Evolutionary conservation across 345 rosid species (phyloP), one percentile per base, ranked within the genome.

Genomic region (Barbarea vulgaris): DNA sequence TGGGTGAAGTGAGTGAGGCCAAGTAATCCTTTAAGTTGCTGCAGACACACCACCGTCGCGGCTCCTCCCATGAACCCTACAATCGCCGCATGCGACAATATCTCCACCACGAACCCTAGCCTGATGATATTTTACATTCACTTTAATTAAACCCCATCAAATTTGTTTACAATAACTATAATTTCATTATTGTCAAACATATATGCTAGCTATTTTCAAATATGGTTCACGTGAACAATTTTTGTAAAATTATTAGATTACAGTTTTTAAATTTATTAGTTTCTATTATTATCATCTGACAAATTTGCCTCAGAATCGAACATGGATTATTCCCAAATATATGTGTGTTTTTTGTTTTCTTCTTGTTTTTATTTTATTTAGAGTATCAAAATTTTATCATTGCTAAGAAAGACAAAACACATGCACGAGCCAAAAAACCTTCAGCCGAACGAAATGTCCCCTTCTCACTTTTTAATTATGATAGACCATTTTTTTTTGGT

Each of bases 21-120:
- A 13, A 93, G 85, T 10, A 93, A 75, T 46, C 92, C 97, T 78
- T 91, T 93, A 0, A 93, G 85, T 81, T 89, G 98, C 47, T 93
- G 98, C 55, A 91, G 69, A 58, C 88, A 83, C 13, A 93, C 97
- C 57, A 93, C 96, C 2, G 98, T 91, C 3, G 98, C 98, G 19
- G 96, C 98, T 60, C 98, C 98, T 62, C 80, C 98, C 98, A 91
- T 93, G 83, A 93, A 93, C 17, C 98, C 98, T 75, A 93, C 88
- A 24, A 91, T 93, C 54, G 98, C 83, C 62, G 97, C 96, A 71
- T 93, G 98, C 36, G 98, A 93, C 60, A 93, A 84, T 66, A 93
- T 89, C 64, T 93, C 98, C 88, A 93, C 98, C 22, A 93, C 77
- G 52, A 93, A 91, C 73, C 98, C 98, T 81, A 93, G 79, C 84